phyloP scores from a whole-genome alignment of 1,284 basidiomycete genomes.

The Dichomitus squalens region DNA sequence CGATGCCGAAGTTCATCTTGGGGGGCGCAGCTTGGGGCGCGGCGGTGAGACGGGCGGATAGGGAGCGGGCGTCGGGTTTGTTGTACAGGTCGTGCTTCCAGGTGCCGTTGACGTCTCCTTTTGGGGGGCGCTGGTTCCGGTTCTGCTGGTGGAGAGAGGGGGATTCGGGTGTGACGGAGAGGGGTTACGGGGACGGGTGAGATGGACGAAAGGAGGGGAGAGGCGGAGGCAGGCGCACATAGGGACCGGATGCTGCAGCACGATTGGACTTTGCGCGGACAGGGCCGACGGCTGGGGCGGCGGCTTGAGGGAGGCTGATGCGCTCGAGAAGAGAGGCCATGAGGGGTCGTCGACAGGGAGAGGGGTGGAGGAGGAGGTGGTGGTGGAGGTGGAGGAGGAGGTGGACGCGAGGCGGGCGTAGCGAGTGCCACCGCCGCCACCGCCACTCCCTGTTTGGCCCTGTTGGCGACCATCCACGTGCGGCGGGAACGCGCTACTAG shows the following conservation, averaged over 20 bases:
- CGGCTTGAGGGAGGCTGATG: conserved; percentile 48
- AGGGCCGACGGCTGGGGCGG: conserved; percentile 48
- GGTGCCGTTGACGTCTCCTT: conserved; percentile 63
- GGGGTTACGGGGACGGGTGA: conserved; percentile 12
- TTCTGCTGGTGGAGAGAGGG: conserved; percentile 43
- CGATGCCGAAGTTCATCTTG: conserved; percentile 55
- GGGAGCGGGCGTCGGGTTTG: conserved; percentile 44
- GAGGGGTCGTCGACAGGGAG: background rate
- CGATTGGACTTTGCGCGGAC: conserved; percentile 59
- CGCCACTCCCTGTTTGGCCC: conserved; percentile 1
- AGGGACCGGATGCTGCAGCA: conserved; percentile 52
- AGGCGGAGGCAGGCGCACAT: conserved; percentile 55
- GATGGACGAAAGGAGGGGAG: conserved; percentile 27
- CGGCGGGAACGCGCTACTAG: too few species aligned
- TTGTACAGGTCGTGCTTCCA: conserved; percentile 77
- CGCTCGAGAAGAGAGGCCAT: conserved; percentile 69
- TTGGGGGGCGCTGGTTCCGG: conserved; percentile 49
- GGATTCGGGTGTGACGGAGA: background rate
- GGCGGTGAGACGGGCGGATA: conserved; percentile 59
- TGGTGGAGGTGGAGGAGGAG: background rate
- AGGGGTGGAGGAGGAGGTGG: conserved; percentile 1
- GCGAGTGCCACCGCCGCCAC: conserved; percentile 8
- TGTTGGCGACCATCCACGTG: too few species aligned
- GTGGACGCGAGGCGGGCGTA: conserved; percentile 1
- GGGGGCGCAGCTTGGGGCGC: conserved; percentile 44